phyloP scores from a whole-genome alignment of 176 grass and related monocot genomes.

The Guadua angustifolia region DNA sequence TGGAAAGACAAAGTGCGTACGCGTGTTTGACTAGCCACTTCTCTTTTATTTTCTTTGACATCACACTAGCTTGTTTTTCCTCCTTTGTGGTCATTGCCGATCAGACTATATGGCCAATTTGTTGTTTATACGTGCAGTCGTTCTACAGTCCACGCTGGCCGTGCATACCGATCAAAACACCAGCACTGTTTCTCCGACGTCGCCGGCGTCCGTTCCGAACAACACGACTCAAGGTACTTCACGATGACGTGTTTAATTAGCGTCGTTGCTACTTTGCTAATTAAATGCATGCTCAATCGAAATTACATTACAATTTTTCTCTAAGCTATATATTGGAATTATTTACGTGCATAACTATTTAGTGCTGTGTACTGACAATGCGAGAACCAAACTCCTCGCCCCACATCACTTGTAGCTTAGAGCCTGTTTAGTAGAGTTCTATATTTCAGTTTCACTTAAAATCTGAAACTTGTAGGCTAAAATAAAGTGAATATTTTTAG shows the following conservation, averaged over 20 bases:
- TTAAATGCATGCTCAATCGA: background rate
- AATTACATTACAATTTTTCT: background rate
- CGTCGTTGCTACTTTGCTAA: background rate
- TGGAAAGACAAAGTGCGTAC: background rate
- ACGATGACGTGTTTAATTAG: background rate
- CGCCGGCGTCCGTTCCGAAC: background rate
- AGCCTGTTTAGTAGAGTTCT: too few relatives aligned
- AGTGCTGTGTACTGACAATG: background rate
- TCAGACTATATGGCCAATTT: background rate
- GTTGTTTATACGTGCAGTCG: slow-evolving; percentile 20
- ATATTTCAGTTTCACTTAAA: too few relatives aligned
- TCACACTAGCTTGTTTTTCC: background rate
- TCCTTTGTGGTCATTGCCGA: background rate
- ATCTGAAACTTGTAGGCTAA: too few relatives aligned
- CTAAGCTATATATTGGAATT: background rate
- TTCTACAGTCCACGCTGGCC: slow-evolving; percentile 11
- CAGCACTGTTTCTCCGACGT: background rate
- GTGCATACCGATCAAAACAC: background rate
- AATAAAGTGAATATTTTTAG: too few relatives aligned
- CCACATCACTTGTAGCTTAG: background rate
- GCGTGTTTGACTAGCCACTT: slow-evolving; percentile 17
- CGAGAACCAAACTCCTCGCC: background rate
- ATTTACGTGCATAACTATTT: background rate
- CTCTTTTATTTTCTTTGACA: background rate
- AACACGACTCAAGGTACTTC: slow-evolving; percentile 28